Percentiles rank a stretch among this genome's conserved stretches.
These are phyloP conservation scores for Rostrohypoxylon terebratum DNA, from an alignment of 495 filamentous ascomycete species.

Conservation along the genomic window DNA sequence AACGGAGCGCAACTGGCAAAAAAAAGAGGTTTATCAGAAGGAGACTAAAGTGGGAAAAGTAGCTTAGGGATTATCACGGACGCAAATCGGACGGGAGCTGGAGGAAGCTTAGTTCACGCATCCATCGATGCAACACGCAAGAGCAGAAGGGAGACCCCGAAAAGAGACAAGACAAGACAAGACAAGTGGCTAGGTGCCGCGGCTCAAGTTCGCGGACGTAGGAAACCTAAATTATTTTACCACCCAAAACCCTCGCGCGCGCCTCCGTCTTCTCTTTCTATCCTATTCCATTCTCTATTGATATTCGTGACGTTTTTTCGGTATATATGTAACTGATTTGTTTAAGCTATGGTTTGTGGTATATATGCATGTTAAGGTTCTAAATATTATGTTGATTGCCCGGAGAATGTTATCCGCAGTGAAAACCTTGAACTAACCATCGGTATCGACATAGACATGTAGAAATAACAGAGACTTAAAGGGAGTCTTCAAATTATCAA, in stretches of 20 bases:
- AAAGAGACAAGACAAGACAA: neutral
- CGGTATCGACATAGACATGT: neutral
- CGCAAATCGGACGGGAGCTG: constrained; percentile 1
- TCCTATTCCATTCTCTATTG: neutral
- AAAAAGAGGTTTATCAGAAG: constrained; percentile 6
- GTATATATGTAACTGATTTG: neutral
- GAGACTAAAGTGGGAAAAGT: constrained; percentile 18
- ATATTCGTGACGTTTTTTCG: neutral
- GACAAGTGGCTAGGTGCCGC: constrained; percentile 22
- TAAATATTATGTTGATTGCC: constrained; percentile 3
- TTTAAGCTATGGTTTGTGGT: constrained; percentile 1
- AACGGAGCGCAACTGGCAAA: constrained; percentile 11
- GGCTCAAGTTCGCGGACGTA: constrained; percentile 31
- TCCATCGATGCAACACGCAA: no score
- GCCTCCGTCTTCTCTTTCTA: neutral
- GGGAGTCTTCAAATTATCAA: neutral
- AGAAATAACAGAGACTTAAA: neutral
- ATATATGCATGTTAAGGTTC: neutral
- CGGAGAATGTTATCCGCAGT: neutral
- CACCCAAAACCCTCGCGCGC: neutral
- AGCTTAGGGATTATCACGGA: constrained; percentile 15
- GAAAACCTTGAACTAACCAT: neutral
- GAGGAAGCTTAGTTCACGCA: constrained; percentile 13
- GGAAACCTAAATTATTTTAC: constrained; percentile 47
- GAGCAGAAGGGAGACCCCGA: constrained; percentile 13